These are phyloP conservation scores for Poa annua DNA, from an alignment of 176 grass and related monocot species.

Conservation along the genomic window DNA sequence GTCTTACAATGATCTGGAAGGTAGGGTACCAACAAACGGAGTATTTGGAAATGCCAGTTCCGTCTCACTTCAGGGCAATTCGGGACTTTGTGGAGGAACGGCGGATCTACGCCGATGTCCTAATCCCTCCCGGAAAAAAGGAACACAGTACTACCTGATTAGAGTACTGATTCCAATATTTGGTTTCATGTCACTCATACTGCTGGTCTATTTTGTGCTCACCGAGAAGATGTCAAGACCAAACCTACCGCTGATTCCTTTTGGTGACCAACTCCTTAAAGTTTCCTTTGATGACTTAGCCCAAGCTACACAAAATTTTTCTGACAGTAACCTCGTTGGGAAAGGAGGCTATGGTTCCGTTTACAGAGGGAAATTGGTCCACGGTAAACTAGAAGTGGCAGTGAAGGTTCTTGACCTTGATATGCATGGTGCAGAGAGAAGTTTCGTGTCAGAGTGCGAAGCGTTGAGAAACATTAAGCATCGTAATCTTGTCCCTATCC, in stretches of 20 bases:
- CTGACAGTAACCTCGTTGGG: constrained; percentile 32
- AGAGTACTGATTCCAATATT: neutral
- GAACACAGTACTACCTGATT: neutral
- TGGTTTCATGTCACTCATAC: neutral
- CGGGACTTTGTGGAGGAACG: constrained; percentile 38
- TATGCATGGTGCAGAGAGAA: neutral
- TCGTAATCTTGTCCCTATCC: neutral
- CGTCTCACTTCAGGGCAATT: neutral
- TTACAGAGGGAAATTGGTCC: too few relatives aligned
- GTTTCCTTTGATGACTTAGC: constrained; percentile 8
- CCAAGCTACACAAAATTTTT: constrained; percentile 42
- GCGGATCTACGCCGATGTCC: neutral
- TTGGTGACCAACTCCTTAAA: neutral
- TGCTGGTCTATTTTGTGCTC: neutral
- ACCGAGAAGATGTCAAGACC: neutral
- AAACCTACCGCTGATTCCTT: neutral
- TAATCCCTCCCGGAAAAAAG: neutral
- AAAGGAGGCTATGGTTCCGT: constrained; percentile 42
- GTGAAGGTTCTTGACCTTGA: too few relatives aligned
- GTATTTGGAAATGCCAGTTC: neutral
- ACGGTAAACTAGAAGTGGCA: too few relatives aligned
- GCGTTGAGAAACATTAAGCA: neutral
- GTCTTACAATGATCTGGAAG: neutral
- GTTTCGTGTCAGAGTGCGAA: neutral
- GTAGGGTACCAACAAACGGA: neutral